Evolutionary conservation across 768 basidiomycete species (phyloP).

Genomic region (Agrocybe chaxingu): DNA sequence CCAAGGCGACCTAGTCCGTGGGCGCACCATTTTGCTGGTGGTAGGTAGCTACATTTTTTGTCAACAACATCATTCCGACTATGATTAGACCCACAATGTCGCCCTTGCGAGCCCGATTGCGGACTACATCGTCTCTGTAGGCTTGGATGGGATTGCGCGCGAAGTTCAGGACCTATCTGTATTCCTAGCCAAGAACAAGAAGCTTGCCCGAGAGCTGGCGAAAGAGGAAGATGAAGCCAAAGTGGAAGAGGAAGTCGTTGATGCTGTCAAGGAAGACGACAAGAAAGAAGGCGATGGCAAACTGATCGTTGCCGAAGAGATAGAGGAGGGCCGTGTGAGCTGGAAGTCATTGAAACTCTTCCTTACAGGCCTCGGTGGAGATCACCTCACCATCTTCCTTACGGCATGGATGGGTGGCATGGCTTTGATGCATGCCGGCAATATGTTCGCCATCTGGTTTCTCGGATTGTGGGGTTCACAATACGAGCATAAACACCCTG

Average conservation of each 20-base stretch:
- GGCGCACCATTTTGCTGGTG: constrained; percentile 82
- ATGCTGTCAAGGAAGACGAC: constrained; percentile 22
- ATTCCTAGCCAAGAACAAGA: constrained; percentile 37
- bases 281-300: constrained; percentile 12
- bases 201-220: constrained; percentile 27
- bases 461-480: constrained; percentile 47
- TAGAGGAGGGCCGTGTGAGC: constrained; percentile 35
- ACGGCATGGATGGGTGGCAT: constrained; percentile 23
- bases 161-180: constrained; percentile 46
- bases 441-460: constrained; percentile 37
- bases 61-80: background rate
- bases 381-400: constrained; percentile 31
- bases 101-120: constrained; percentile 52
- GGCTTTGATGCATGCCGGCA: constrained; percentile 22
- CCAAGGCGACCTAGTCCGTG: constrained; percentile 71
- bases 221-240: constrained; percentile 17
- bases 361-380: constrained; percentile 34
- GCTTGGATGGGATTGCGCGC: constrained; percentile 47
- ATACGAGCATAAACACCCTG: constrained; percentile 31
- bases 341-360: constrained; percentile 34
- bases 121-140: constrained; percentile 53
- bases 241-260: constrained; percentile 25
- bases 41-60: constrained; percentile 26
- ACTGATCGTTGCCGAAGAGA: constrained; percentile 63
- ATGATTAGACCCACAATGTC: constrained; percentile 44